A percentile compares a stretch with the other conserved stretches of the same genome.
phyloP scores from a whole-genome alignment of 2,329 filamentous ascomycete genomes.

The Aspergillus novoparasiticus region DNA sequence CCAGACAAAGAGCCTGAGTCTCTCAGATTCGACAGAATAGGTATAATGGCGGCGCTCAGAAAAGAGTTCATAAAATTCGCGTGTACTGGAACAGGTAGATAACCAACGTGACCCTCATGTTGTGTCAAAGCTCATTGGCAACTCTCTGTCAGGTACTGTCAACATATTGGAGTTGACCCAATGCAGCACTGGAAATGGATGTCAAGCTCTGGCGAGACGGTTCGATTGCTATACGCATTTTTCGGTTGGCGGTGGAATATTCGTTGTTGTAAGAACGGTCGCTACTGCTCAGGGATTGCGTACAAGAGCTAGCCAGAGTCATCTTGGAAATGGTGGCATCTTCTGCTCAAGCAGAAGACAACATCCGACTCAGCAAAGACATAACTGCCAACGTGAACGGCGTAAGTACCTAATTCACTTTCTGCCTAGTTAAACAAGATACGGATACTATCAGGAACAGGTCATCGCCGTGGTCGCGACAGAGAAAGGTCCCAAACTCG shows the following conservation, averaged over 20 bases:
- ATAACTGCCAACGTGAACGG: neutral
- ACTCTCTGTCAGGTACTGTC: neutral
- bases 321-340: conserved; percentile 26
- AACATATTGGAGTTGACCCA: neutral
- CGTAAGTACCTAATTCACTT: neutral
- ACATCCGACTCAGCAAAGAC: conserved; percentile 15
- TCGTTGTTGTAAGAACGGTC: conserved; percentile 19
- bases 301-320: conserved; percentile 22
- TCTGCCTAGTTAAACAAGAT: neutral
- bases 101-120: neutral
- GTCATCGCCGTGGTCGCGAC: conserved; percentile 28
- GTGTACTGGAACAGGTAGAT: conserved; percentile 1
- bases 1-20: conserved; percentile 21
- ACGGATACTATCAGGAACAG: conserved; percentile 18
- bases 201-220: conserved; percentile 21
- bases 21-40: conserved; percentile 23
- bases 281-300: conserved; percentile 15
- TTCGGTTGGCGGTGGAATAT: conserved; percentile 15
- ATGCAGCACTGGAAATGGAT: conserved; percentile 15
- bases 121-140: neutral
- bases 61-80: neutral
- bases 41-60: conserved; percentile 17
- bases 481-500: conserved; percentile 27
- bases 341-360: conserved; percentile 21
- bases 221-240: conserved; percentile 17